phyloP scores from a whole-genome alignment of 2,329 filamentous ascomycete species.

The Xylaria arbuscula region DNA sequence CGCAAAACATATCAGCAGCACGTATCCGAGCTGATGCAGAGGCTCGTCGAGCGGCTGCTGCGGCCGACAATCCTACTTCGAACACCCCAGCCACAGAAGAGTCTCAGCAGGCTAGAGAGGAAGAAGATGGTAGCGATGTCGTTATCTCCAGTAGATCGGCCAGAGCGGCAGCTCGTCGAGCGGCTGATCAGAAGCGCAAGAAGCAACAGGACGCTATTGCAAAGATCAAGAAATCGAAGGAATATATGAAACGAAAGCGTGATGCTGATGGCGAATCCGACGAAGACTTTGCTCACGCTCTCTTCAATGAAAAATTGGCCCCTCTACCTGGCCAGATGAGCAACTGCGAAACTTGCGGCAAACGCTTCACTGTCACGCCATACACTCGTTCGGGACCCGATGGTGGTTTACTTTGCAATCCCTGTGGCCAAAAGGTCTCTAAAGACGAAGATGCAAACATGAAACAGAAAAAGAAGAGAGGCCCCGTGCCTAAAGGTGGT shows the following conservation, averaged over 20 bases:
- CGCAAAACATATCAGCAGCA: constrained; percentile 47
- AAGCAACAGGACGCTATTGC: constrained; percentile 66
- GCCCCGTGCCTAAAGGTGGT: constrained; percentile 61
- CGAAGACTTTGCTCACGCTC: constrained; percentile 60
- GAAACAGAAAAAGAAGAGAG: constrained; percentile 67
- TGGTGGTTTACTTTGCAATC: constrained; percentile 86
- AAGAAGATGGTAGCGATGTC: constrained; percentile 35
- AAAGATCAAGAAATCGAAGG: constrained; percentile 72
- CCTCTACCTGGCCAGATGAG: constrained; percentile 86
- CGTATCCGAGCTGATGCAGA: constrained; percentile 41
- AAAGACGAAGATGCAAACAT: constrained; percentile 71
- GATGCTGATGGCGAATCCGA: constrained; percentile 58
- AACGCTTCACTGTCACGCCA: constrained; percentile 91
- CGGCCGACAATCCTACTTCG: constrained; percentile 29
- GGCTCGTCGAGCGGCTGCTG: constrained; percentile 38
- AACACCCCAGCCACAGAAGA: constrained; percentile 19
- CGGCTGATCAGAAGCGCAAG: constrained; percentile 58
- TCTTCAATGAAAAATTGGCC: constrained; percentile 59
- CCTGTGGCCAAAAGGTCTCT: constrained; percentile 80
- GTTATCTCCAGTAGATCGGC: constrained; percentile 16
- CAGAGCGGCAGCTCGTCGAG: constrained; percentile 31
- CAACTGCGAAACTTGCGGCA: constrained; percentile 86
- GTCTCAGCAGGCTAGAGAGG: constrained; percentile 28
- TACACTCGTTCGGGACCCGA: constrained; percentile 85
- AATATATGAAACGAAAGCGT: constrained; percentile 65